A percentile compares a stretch with the other conserved stretches of the same genome.
Conservation (phyloP, 83 land plant genomes). For the Diphasiastrum complanatum region DNA sequence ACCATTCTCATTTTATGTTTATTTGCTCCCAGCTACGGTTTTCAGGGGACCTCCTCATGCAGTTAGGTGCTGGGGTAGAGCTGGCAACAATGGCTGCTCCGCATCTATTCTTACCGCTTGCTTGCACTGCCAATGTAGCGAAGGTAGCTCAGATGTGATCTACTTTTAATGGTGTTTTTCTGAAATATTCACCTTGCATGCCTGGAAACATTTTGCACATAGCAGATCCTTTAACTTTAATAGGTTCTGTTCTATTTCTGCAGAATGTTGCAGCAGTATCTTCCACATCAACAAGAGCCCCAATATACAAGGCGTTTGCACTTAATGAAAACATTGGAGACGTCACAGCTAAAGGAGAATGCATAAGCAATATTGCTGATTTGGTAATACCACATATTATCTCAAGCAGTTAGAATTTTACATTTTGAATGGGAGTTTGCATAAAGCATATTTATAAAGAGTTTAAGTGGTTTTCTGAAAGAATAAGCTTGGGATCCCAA, state of each 20-base stretch:
- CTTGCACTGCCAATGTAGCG: constrained; percentile 92
- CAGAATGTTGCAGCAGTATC: constrained; percentile 98
- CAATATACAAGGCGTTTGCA: constrained; percentile 97
- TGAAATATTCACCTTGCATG: no score
- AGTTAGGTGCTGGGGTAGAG: constrained; percentile 92
- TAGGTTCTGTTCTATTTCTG: not conserved
- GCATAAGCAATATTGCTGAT: constrained; percentile 96
- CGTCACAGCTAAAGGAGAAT: constrained; percentile 98
- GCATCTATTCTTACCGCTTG: constrained; percentile 83
- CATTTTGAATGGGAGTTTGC: no score
- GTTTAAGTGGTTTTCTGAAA: not conserved
- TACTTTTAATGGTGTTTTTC: no score
- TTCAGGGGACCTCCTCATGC: constrained; percentile 88
- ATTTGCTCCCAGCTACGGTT: constrained; percentile 81
- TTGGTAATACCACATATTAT: constrained; percentile 46
- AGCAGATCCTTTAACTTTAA: no score
- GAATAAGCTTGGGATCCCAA: not conserved
- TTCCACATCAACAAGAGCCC: constrained; percentile 97
- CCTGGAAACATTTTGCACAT: no score
- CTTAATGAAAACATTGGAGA: constrained; percentile 95
- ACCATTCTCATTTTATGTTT: no score
- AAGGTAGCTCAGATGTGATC: constrained; percentile 74
- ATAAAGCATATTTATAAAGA: no score
- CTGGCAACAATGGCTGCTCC: constrained; percentile 87
- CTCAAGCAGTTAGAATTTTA: no score